Conservation (phyloP, 2,329 filamentous ascomycete species). For the Xylogone sp. region DNA sequence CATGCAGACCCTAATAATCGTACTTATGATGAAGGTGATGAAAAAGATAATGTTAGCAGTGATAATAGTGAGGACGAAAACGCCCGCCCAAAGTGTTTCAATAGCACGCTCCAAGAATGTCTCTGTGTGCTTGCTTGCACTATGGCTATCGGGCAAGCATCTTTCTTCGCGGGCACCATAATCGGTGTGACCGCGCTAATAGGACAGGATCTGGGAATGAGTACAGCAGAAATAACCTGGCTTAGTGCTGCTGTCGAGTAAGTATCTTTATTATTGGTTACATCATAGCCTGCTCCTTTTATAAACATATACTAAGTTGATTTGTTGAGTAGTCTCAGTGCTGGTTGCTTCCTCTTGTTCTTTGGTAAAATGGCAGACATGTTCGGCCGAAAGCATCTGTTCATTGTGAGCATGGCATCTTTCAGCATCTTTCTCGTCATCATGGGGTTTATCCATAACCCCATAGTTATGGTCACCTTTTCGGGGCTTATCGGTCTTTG, state of each 20-base stretch:
- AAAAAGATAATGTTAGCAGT: no score
- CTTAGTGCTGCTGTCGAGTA: slow-evolving; percentile 56
- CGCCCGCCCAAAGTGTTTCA: slow-evolving; percentile 56
- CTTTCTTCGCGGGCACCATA: slow-evolving; percentile 53
- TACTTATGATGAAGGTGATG: no score
- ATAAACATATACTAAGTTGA: background rate
- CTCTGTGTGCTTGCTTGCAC: slow-evolving; percentile 64
- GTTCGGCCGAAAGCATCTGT: slow-evolving; percentile 56
- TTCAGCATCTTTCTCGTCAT: slow-evolving; percentile 54
- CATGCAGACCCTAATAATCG: no score
- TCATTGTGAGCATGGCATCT: slow-evolving; percentile 56
- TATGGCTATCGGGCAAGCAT: slow-evolving; percentile 61
- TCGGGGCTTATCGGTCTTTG: slow-evolving; percentile 61
- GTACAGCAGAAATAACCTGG: slow-evolving; percentile 64
- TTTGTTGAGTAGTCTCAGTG: slow-evolving; percentile 55
- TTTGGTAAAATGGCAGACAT: slow-evolving; percentile 64
- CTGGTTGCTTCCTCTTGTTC: slow-evolving; percentile 61
- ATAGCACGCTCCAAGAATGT: slow-evolving; percentile 57
- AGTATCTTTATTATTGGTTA: slow-evolving; percentile 5
- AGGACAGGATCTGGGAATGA: slow-evolving; percentile 57
- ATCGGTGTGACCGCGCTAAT: slow-evolving; percentile 61
- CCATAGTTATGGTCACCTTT: slow-evolving; percentile 58
- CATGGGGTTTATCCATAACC: slow-evolving; percentile 55
- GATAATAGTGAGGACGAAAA: no score
- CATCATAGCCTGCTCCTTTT: background rate